Percentiles rank a stretch among this genome's conserved stretches.
phyloP scores from a whole-genome alignment of 345 rosid genomes.

The Mercurialis annua region DNA sequence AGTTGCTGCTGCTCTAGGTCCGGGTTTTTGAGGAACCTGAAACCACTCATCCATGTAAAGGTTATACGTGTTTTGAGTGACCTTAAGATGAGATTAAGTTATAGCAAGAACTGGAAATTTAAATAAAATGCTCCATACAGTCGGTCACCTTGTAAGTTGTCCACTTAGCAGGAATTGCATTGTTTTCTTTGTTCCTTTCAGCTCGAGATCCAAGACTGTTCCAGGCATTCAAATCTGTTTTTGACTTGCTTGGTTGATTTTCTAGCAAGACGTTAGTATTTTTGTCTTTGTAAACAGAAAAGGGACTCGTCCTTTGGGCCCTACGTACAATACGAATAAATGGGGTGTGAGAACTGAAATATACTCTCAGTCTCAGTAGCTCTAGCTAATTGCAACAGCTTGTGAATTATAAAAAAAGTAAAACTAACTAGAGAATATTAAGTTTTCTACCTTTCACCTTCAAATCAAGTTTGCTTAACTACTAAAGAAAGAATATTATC shows the following conservation, averaged over 20 bases:
- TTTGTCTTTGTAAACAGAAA: conserved; percentile 61
- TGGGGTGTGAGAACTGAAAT: neutral
- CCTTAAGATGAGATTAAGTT: conserved; percentile 1
- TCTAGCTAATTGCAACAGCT: neutral
- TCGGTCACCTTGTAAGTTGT: conserved; percentile 61
- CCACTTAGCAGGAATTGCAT: conserved; percentile 72
- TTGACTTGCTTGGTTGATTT: conserved; percentile 43
- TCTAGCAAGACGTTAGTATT: conserved; percentile 28
- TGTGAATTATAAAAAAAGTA: neutral
- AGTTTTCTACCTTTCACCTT: too few relatives aligned
- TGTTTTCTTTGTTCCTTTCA: conserved; percentile 95
- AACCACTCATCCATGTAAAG: conserved; percentile 4
- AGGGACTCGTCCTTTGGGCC: conserved; percentile 40
- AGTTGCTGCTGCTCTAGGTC: conserved; percentile 37
- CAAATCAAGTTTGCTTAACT: too few relatives aligned
- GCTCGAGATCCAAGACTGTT: conserved; percentile 56
- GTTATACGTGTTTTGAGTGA: conserved; percentile 6
- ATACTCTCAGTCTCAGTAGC: neutral
- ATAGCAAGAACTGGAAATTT: neutral
- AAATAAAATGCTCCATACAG: neutral
- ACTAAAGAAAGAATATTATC: neutral
- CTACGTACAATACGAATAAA: conserved; percentile 43
- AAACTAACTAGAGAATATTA: neutral
- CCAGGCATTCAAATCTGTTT: conserved; percentile 54
- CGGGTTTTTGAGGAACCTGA: conserved; percentile 67